These are phyloP conservation scores for baker's yeast (Saccharomyces cerevisiae) DNA, from an alignment of 805 yeast genomes.

Conservation along the genomic window DNA sequence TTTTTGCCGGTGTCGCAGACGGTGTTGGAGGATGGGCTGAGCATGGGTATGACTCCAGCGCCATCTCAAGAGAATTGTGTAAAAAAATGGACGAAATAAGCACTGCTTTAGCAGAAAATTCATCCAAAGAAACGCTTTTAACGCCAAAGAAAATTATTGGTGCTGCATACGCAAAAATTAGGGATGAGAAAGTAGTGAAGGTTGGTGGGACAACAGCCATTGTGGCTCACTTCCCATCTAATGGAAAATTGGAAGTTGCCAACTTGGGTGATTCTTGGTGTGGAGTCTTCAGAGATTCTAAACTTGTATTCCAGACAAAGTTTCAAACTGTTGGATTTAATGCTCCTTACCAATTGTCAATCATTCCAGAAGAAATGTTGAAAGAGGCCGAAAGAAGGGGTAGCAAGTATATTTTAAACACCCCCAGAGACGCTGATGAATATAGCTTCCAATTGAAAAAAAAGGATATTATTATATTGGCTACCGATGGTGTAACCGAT, in stretches of 20 bases:
- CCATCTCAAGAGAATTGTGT: constrained; percentile 76
- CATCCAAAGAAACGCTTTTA: background rate
- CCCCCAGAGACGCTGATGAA: constrained; percentile 60
- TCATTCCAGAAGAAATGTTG: constrained; percentile 59
- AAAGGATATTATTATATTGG: constrained; percentile 73
- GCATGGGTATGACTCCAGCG: constrained; percentile 82
- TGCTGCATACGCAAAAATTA: constrained; percentile 48
- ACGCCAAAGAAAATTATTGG: constrained; percentile 44
- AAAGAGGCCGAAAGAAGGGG: constrained; percentile 47
- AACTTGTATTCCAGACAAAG: constrained; percentile 55
- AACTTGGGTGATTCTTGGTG: constrained; percentile 95
- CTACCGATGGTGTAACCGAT: constrained; percentile 92
- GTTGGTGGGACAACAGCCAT: constrained; percentile 96
- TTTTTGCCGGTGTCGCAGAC: constrained; percentile 80
- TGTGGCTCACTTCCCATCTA: constrained; percentile 56
- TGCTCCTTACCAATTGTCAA: constrained; percentile 85
- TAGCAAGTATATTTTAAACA: constrained; percentile 59
- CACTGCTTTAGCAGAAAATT: constrained; percentile 5
- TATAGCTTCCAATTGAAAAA: constrained; percentile 56
- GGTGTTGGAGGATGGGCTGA: constrained; percentile 98
- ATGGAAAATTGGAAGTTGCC: constrained; percentile 51
- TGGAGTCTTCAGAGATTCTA: constrained; percentile 64
- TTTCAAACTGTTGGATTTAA: constrained; percentile 83
- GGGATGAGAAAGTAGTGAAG: constrained; percentile 49
- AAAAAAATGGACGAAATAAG: constrained; percentile 37